phyloP scores from a whole-genome alignment of 192 early-diverging fungal genomes.

The Bifiguratus adelaidae region DNA sequence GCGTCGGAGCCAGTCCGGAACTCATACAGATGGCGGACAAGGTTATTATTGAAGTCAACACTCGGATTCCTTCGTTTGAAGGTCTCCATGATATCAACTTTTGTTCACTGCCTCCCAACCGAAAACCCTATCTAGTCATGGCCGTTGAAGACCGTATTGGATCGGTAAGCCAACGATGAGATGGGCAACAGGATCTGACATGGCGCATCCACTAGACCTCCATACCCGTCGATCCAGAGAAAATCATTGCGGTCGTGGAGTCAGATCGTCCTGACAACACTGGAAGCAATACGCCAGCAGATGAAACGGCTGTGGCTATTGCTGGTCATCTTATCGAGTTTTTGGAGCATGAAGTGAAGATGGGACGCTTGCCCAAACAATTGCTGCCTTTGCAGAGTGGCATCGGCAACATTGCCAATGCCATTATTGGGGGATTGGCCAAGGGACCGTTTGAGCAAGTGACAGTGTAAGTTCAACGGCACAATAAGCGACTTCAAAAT shows the following conservation, averaged over 20 bases:
- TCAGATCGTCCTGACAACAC: slow-evolving; percentile 17
- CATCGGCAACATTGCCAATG: slow-evolving; percentile 32
- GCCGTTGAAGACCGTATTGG: slow-evolving; percentile 23
- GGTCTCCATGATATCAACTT: slow-evolving; percentile 25
- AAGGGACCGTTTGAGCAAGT: slow-evolving; percentile 21
- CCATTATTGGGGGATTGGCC: slow-evolving; percentile 27
- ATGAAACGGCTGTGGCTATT: slow-evolving; percentile 14
- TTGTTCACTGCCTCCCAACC: slow-evolving; percentile 16
- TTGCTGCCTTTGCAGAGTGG: slow-evolving; percentile 26
- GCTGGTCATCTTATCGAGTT: slow-evolving; percentile 26
- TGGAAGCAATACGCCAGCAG: slow-evolving; percentile 13
- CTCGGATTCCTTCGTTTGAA: slow-evolving; percentile 25
- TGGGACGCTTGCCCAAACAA: slow-evolving; percentile 19
- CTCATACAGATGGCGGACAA: slow-evolving; percentile 26
- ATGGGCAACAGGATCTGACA: background rate
- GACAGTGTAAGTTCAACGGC: slow-evolving; percentile 21
- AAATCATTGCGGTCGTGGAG: slow-evolving; percentile 24
- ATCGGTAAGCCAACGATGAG: slow-evolving; percentile 2
- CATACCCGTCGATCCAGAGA: slow-evolving; percentile 24
- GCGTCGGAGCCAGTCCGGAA: slow-evolving; percentile 27
- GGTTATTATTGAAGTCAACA: slow-evolving; percentile 31
- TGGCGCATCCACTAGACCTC: slow-evolving; percentile 1
- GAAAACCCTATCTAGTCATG: slow-evolving; percentile 28
- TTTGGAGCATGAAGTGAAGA: slow-evolving; percentile 22
- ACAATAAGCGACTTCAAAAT: background rate